Evolutionary conservation across 345 rosid species (phyloP), one percentile per base, ranked within the genome.

Genomic region (Sisymbrium altissimum): DNA sequence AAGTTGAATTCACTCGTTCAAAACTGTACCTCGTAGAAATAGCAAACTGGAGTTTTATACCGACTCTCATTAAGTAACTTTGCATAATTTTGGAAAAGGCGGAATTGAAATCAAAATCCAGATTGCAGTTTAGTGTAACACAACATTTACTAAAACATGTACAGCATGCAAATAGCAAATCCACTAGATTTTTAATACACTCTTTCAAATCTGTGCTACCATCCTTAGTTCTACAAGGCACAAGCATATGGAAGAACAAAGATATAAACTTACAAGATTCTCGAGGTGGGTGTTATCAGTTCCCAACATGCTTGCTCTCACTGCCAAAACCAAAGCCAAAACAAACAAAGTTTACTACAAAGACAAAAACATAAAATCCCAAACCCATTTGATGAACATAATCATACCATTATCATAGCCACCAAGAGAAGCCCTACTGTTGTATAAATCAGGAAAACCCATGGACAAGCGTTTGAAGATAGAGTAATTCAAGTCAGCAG

Each of bases 401-500:
- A 50, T 23, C 56, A 50, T 73, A 86, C 92, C 88, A 18, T 85
- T 78, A 38, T 75, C 85, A 50, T 82, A 79, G 80, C 87, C 91
- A 77, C 82, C 80, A 48, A 81, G 80, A 54, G 86, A 75, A 0
- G 84, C 78, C 50, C 67, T 53, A 50, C 71, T 57, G 38, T 83
- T 61, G 35, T 83, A 79, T 68, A 74, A 58, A 49, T 73, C 71
- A 70, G 86, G 77, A 80, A 80, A 86, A 58, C 80, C 83, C 44
- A 88, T 50, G 1, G 96, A 86, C 84, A 92, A 68, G 7, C 79
- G 83, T 30, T 48, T 84, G 17, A 87, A 56, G 66, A 90, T 82
- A 68, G 95, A 87, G 65, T 85, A 75, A 46, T 77, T 82, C 25
- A 87, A 5, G 52, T 81, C 84, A 68, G 71, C 57, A 43, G 69